These are phyloP conservation scores for Talaromyces sp. DNA, from an alignment of 2,329 filamentous ascomycete species.

Conservation along the genomic window DNA sequence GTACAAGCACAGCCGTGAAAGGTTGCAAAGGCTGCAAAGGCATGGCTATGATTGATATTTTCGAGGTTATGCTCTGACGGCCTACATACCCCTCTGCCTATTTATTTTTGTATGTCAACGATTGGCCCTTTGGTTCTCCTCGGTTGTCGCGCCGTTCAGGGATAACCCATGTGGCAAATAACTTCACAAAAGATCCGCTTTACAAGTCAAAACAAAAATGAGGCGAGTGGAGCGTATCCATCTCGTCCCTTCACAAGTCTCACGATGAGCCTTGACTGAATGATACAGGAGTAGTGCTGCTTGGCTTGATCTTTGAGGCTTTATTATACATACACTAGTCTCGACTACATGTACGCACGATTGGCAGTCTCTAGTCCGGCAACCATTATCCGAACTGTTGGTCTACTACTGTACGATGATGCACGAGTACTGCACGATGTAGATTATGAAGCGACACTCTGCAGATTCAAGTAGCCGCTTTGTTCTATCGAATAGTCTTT, in stretches of 20 bases:
- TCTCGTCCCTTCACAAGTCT: background rate
- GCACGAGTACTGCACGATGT: background rate
- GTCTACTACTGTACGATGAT: constrained; percentile 9
- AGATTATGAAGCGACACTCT: background rate
- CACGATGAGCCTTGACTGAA: too few relatives aligned
- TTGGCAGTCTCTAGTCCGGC: background rate
- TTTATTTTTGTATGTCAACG: background rate
- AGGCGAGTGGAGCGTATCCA: constrained; percentile 4
- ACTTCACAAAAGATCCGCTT: background rate
- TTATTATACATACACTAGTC: background rate
- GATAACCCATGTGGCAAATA: constrained; percentile 1
- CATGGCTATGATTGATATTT: background rate
- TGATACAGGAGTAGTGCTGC: background rate
- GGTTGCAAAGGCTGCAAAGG: background rate
- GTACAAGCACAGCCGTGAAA: background rate
- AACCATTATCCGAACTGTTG: background rate
- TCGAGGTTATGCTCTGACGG: background rate
- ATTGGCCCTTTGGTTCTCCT: background rate
- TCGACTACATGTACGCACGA: background rate
- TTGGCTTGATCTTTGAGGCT: background rate
- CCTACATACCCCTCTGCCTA: background rate
- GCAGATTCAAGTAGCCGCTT: background rate
- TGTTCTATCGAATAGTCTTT: background rate
- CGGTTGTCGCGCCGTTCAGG: background rate
- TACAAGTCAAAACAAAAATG: background rate